Conservation (phyloP, 768 basidiomycete genomes). For the Erythrobasidium yunnanense region DNA sequence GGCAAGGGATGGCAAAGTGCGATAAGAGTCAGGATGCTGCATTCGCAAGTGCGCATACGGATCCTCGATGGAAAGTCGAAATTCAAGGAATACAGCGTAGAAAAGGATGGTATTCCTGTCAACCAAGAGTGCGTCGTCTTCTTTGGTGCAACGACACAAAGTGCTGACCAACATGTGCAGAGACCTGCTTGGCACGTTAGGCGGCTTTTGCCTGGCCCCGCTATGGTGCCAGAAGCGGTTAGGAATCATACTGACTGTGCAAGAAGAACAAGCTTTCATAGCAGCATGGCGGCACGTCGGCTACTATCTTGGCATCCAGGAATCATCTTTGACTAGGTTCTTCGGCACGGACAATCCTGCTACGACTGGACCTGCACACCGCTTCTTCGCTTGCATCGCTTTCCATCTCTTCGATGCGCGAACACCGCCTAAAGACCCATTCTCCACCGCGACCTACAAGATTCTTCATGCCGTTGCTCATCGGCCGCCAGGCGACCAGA, state of each 20-base stretch:
- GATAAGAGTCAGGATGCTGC: conserved; percentile 39
- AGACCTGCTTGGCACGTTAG: conserved; percentile 40
- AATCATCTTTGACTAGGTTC: conserved; percentile 30
- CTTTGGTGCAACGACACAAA: neutral
- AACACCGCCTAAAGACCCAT: conserved; percentile 26
- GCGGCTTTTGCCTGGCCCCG: conserved; percentile 40
- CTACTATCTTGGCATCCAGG: conserved; percentile 41
- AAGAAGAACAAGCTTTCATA: conserved; percentile 38
- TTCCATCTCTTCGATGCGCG: conserved; percentile 37
- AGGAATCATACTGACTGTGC: conserved; percentile 31
- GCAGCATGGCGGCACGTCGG: conserved; percentile 40
- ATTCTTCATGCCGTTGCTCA: conserved; percentile 37
- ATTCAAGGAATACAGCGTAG: conserved; percentile 37
- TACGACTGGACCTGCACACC: conserved; percentile 24
- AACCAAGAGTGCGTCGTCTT: conserved; percentile 39
- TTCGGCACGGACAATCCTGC: conserved; percentile 33
- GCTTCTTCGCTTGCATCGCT: conserved; percentile 38
- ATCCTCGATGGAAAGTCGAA: conserved; percentile 33
- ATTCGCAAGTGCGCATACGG: conserved; percentile 38
- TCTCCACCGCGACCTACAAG: conserved; percentile 36
- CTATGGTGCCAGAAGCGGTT: conserved; percentile 39
- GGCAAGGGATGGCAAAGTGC: conserved; percentile 40
- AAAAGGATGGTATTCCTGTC: conserved; percentile 39
- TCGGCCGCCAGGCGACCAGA: conserved; percentile 34
- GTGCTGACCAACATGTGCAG: conserved; percentile 24